Evolutionary conservation across 306 rosid species (phyloP), one percentile per base, ranked within the genome.

Genomic region (Quillaja saponaria): DNA sequence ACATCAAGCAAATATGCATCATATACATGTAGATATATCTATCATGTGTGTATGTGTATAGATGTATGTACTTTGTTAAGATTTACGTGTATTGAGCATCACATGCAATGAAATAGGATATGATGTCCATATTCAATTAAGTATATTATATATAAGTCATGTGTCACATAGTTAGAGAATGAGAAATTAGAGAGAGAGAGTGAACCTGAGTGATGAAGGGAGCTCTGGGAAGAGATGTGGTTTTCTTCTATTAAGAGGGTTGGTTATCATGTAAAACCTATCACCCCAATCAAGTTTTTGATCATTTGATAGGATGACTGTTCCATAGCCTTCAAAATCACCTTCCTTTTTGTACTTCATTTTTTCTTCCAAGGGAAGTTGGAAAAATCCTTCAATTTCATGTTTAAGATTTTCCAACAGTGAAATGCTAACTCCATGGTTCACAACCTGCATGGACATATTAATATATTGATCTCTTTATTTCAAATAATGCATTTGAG

Each of bases 271-370:
- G 68, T 39, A 90, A 39, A 87, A 53, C 61, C 95, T 85, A n/a
- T 87, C 90, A 5, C 95, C 85, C 97, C 95, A 90, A 14, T 90
- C 97, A 15, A 83, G 87, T 47, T 85, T 90, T 64, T 87, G 87
- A 56, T 85, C n/a, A n/a, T n/a, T n/a, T n/a, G 72, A 46, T 31
- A 74, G 55, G 16, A 73, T 65, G 66, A 2, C 76, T 40, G 10
- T 48, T 79, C 97, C 97, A 15, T 85, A 90, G 25, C 97, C 97
- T 71, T 90, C 90, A 78, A 73, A 48, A 35, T 87, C 95, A 14
- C 88, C 95, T 6, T 42, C 14, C 58, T 67, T n/a, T 35, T 74
- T 45, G 64, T 79, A 87, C 41, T 74, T 87, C 72, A 17, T 75
- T 63, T 83, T 90, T 78, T 83, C 87, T 34, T 83, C 90, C 31